A percentile compares a stretch with the other conserved stretches of the same genome.
Evolutionary conservation across 805 yeast genomes (phyloP).

Genomic region (Tetrapisispora taiwanensis): DNA sequence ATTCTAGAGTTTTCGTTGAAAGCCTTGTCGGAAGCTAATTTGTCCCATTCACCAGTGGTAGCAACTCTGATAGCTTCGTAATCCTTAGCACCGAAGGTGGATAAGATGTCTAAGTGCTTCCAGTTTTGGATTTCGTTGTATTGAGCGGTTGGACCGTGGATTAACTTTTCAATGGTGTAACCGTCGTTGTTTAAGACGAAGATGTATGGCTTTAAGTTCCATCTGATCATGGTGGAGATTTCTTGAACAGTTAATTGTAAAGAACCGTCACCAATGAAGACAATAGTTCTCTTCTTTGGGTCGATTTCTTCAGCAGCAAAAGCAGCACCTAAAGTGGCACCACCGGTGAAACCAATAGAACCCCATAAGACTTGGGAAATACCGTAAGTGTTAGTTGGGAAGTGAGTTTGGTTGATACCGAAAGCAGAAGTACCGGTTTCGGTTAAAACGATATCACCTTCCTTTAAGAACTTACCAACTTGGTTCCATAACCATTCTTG

Average conservation of each 20-base stretch:
- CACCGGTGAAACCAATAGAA: slow-evolving; percentile 62
- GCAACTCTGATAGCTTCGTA: slow-evolving; percentile 47
- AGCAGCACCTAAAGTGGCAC: slow-evolving; percentile 59
- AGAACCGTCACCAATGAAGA: slow-evolving; percentile 70
- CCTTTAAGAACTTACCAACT: slow-evolving; percentile 50
- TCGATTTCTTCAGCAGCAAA: slow-evolving; percentile 58
- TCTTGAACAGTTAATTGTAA: slow-evolving; percentile 67
- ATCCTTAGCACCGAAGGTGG: slow-evolving; percentile 39
- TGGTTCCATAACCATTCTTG: slow-evolving; percentile 66
- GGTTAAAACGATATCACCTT: slow-evolving; percentile 57
- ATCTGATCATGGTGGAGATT: slow-evolving; percentile 57
- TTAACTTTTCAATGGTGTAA: slow-evolving; percentile 65
- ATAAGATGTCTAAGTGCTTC: slow-evolving; percentile 51
- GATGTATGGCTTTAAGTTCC: slow-evolving; percentile 57
- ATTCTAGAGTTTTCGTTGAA: slow-evolving; percentile 50
- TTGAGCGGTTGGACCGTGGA: slow-evolving; percentile 55
- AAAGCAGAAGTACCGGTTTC: slow-evolving; percentile 73
- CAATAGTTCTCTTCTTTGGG: slow-evolving; percentile 49
- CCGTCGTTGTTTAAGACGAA: slow-evolving; percentile 65
- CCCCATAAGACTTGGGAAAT: slow-evolving; percentile 72
- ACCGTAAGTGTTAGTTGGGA: slow-evolving; percentile 53
- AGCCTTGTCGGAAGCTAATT: slow-evolving; percentile 35
- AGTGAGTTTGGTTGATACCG: slow-evolving; percentile 56
- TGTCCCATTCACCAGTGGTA: too few species aligned
- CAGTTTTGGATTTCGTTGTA: slow-evolving; percentile 62